Evolutionary conservation across 768 basidiomycete genomes (phyloP).

Genomic region (Baorangia bicolor): DNA sequence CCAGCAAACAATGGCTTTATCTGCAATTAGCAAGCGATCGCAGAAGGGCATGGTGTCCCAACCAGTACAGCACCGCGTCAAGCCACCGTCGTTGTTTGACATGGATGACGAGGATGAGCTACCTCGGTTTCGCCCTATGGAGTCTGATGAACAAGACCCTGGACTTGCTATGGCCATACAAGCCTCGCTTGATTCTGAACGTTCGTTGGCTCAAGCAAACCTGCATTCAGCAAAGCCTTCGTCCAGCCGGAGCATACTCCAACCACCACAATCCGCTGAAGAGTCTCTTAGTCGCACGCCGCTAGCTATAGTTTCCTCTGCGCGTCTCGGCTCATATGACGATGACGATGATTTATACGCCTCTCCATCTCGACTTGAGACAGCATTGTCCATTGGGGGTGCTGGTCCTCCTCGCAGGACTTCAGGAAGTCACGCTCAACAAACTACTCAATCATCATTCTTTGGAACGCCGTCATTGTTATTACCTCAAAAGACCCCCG

Average conservation of each 20-base stretch:
- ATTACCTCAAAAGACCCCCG: constrained; percentile 8
- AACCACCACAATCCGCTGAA: constrained; percentile 5
- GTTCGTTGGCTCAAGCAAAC: neutral
- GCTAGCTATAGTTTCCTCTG: neutral
- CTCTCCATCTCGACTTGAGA: constrained; percentile 59
- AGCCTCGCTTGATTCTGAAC: constrained; percentile 49
- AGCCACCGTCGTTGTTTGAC: constrained; percentile 51
- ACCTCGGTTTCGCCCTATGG: constrained; percentile 19
- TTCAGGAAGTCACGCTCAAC: constrained; percentile 12
- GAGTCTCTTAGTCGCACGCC: neutral
- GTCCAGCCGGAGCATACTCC: constrained; percentile 2
- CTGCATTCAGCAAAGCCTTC: neutral
- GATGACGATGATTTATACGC: constrained; percentile 49
- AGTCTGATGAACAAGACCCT: constrained; percentile 50
- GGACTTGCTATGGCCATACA: constrained; percentile 61
- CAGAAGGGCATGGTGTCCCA: constrained; percentile 31
- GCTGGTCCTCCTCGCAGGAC: constrained; percentile 40
- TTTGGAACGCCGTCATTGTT: constrained; percentile 43
- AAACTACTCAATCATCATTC: constrained; percentile 18
- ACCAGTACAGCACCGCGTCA: constrained; percentile 35
- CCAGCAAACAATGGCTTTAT: constrained; percentile 58
- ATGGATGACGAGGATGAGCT: constrained; percentile 47
- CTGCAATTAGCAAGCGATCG: constrained; percentile 53
- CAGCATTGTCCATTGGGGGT: constrained; percentile 65
- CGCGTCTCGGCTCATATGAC: constrained; percentile 7